Evolutionary conservation across 257 asterid species (phyloP).

Genomic region (Mentha longifolia): DNA sequence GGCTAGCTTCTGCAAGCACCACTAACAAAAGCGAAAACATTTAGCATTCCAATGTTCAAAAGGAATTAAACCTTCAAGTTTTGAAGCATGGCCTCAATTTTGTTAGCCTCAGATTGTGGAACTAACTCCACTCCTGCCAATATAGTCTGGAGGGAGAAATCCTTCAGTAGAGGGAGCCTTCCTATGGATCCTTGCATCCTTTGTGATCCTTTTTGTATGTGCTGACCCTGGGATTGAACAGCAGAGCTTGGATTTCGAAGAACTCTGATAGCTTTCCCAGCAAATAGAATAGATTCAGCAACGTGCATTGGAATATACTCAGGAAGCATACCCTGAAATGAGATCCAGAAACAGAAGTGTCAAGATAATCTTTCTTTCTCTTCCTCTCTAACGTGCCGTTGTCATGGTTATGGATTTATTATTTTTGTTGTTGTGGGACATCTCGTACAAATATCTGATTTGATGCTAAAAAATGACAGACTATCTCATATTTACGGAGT

Average conservation of each 20-base stretch:
- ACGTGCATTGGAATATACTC: conserved; percentile 78
- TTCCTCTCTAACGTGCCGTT: neutral
- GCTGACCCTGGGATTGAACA: conserved; percentile 61
- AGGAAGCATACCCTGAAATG: conserved; percentile 94
- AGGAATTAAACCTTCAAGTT: conserved; percentile 66
- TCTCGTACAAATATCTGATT: neutral
- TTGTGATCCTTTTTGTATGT: conserved; percentile 71
- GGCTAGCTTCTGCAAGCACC: conserved; percentile 14
- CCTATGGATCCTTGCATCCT: conserved; percentile 54
- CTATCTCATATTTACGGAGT: conserved; percentile 8
- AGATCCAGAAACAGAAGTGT: conserved; percentile 14
- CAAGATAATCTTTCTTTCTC: neutral
- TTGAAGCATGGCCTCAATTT: conserved; percentile 89
- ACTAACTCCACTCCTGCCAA: conserved; percentile 76
- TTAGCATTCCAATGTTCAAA: conserved; percentile 17
- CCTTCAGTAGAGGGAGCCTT: conserved; percentile 50
- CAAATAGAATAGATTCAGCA: conserved; percentile 88
- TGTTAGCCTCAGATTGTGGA: conserved; percentile 92
- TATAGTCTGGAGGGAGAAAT: conserved; percentile 47
- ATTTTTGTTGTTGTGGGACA: neutral
- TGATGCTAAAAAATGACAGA: neutral
- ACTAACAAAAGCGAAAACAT: conserved; percentile 20
- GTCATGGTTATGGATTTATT: too few relatives aligned
- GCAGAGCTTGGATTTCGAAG: conserved; percentile 93
- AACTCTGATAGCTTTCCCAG: conserved; percentile 97